Conservation (phyloP, 768 basidiomycete species). For the Leccinum subgranulosum region DNA sequence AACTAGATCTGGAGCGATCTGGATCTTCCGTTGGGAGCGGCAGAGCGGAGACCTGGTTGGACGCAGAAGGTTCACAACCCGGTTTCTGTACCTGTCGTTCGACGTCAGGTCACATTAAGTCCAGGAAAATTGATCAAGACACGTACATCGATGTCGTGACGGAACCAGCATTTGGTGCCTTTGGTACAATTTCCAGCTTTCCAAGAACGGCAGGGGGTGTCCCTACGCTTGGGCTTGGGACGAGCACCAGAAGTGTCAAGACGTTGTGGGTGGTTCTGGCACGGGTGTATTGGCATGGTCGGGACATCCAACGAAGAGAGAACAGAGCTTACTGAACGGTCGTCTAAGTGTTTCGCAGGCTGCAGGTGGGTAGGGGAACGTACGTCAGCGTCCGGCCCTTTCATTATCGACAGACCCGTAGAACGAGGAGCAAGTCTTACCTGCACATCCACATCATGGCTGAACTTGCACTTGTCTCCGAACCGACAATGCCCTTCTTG, state of each 20-base stretch:
- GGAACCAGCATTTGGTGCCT: slow-evolving; percentile 34
- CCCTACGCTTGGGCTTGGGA: slow-evolving; percentile 21
- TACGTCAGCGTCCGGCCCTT: neutral
- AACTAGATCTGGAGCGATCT: neutral
- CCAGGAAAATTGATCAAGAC: neutral
- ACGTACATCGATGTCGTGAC: slow-evolving; percentile 34
- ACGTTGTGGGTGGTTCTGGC: neutral
- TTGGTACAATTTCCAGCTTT: slow-evolving; percentile 36
- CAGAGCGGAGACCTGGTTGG: neutral
- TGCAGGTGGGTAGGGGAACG: neutral
- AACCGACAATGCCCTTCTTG: slow-evolving; percentile 26
- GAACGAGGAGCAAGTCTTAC: neutral
- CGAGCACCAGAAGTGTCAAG: slow-evolving; percentile 9
- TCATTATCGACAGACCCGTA: neutral
- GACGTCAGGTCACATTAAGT: neutral
- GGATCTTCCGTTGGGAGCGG: neutral
- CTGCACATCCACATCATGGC: slow-evolving; percentile 15
- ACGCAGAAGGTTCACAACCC: neutral
- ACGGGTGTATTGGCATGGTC: neutral
- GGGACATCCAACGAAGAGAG: neutral
- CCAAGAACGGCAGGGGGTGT: slow-evolving; percentile 30
- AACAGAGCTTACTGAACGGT: neutral
- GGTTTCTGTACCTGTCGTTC: slow-evolving; percentile 9
- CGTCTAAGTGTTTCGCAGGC: neutral
- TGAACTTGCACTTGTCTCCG: slow-evolving; percentile 24